Base-by-base conservation (phyloP, 208 protist species). In the Trypanosoma scelopori region DNA sequence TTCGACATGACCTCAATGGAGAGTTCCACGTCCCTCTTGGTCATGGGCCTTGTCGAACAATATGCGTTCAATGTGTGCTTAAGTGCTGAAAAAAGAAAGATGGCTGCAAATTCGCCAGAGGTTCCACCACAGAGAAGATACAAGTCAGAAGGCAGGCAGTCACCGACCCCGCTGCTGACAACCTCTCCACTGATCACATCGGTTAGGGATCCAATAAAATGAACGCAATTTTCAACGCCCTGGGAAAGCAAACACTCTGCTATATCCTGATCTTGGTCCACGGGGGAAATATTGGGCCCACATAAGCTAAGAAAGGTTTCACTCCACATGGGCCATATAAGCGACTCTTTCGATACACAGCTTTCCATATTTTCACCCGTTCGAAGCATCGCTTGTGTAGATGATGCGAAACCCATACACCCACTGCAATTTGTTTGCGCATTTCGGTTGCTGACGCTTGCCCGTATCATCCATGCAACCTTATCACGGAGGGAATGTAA, bases 311-410 rank as follows among this genome's bases (percentile, higher is more conserved):
- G 1, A 62, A 69, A 69, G 20, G 55, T 1, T 25, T 55, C 30
- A 48, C 18, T 55, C 64, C 64, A 69, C 46, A 69, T 55, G 18
- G n/a, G 64, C 62, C 62, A 68, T 39, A 69, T 55, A 42, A 62
- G 43, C 18, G 16, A 47, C 16, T 55, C 46, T 25, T 37, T 62
- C 3, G 18, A 16, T 11, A n/a, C 23, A 43, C 13, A 22, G 5
- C 5, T 25, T 39, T 43, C 25, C n/a, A n/a, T 20, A 58, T 12
- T 35, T 30, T 22, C 5, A 12, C 22, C 48, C 5, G 12, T 52
- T 32, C 25, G 48, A 1, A 20, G 52, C 52, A 43, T 22, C 20
- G 11, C 48, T 27, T 47, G 12, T 18, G 30, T 22, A 30, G 12
- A 52, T 64, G 30, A n/a, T 18, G n/a, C 43, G 53, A 28, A 28